Base-by-base conservation (phyloP, 1,284 basidiomycete species). In the Cystobasidium pallidum region DNA sequence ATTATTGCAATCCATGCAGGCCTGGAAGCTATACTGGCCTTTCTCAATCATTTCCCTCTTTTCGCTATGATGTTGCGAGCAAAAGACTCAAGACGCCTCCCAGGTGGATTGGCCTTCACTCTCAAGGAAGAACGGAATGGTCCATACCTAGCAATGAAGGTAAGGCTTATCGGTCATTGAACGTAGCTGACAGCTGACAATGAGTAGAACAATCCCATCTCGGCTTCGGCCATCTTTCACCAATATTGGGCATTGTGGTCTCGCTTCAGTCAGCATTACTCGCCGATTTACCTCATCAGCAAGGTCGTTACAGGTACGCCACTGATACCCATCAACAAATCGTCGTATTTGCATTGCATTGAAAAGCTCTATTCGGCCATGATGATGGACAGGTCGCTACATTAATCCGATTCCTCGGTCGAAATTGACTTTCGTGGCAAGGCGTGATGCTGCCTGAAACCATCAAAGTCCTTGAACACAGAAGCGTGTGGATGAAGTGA, bases 1-100 rank as follows among this genome's bases (percentile, higher is more conserved):
- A 84, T 87, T 3, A 84, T 91, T 24, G 75, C 85, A 1, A 71
- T 87, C 0, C 86, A 90, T 76, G 88, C 87, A 0, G 79, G 80
- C 8, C 81, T 92, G 41, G 87, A 89, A 75, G 87, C 86, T 0
- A 81, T 85, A 0, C 82, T 92, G 19, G 88, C 87, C 0, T 87
- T 91, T 74, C 86, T 97, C 82, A 94, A 96, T 75, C 88, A 92
- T 73, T 93, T 96, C 77, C 94, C 94, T 1, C 82, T 97, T 10
- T 98, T 97, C 80, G 89, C 89, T 0, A 81, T 96, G 30, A 88
- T 95, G 85, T 81, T 97, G 28, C 84, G 91, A n/a, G 75, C 88
- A 34, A 96, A 97, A 80, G 92, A 95, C 80, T 88, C 91, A 2
- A 85, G 85, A 76, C 84, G 94, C 43, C 79, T 96, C 19, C 92